Evolutionary conservation across 179 eudicot species (phyloP).

Genomic region (Beta lomatogona): DNA sequence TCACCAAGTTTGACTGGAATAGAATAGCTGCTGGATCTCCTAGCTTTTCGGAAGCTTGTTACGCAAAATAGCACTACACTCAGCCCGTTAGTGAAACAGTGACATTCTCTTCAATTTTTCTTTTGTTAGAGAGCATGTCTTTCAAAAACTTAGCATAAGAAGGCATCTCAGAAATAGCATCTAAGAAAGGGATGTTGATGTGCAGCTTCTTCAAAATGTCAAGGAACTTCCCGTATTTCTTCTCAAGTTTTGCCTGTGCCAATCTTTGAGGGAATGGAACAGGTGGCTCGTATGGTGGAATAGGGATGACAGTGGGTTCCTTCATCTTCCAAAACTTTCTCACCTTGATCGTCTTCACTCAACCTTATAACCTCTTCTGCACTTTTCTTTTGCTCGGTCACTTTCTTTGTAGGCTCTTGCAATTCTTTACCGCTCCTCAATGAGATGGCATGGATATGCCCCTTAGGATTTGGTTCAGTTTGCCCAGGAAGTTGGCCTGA

Average conservation of each 20-base stretch:
- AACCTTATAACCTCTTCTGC: no score
- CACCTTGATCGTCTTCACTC: background rate
- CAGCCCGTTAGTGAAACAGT: background rate
- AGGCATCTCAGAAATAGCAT: background rate
- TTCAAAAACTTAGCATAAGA: background rate
- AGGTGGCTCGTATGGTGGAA: background rate
- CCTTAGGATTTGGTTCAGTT: background rate
- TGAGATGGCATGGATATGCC: background rate
- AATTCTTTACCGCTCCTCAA: constrained; percentile 2
- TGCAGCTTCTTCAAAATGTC: no score
- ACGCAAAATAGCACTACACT: background rate
- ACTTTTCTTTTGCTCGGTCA: background rate
- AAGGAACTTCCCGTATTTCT: background rate
- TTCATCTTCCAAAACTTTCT: background rate
- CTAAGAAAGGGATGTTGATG: constrained; percentile 3
- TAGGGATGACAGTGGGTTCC: background rate
- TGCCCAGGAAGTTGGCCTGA: no score
- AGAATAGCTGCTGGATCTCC: no score
- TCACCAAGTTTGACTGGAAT: background rate
- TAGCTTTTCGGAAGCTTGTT: no score
- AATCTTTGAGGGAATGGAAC: background rate
- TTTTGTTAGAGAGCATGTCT: background rate
- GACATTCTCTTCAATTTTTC: background rate
- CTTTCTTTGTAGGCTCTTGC: background rate
- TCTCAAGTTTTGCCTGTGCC: background rate